Percentiles rank a stretch among this genome's conserved stretches.
These are phyloP conservation scores for Sicyos baderoa DNA, from an alignment of 306 rosid species.

Conservation along the genomic window DNA sequence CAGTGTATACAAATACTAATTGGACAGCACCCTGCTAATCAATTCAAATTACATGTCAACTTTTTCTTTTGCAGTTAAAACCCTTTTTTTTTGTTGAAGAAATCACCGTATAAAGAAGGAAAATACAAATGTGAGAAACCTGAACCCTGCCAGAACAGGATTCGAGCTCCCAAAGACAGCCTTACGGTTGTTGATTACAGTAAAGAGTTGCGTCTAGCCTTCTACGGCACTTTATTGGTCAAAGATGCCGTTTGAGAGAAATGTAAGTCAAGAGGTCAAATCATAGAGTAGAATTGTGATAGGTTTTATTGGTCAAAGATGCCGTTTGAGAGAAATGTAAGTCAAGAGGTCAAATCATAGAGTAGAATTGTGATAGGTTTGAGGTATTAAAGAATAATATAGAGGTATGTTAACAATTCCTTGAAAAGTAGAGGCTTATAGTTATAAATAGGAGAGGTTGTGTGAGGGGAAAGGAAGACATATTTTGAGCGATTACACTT, in stretches of 20 bases:
- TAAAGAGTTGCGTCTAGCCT: neutral
- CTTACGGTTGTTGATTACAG: neutral
- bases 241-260: neutral
- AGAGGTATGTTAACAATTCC: too few species aligned
- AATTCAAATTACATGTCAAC: too few species aligned
- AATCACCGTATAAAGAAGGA: neutral
- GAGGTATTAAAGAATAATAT: too few species aligned
- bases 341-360: neutral
- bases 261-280: neutral
- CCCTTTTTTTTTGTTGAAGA: neutral
- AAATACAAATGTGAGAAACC: neutral
- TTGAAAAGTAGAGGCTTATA: too few species aligned
- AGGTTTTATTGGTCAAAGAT: neutral
- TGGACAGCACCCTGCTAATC: neutral
- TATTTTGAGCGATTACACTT: too few species aligned
- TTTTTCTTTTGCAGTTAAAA: neutral
- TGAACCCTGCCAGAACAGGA: neutral
- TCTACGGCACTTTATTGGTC: neutral
- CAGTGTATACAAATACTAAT: neutral
- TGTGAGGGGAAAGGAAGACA: too few species aligned
- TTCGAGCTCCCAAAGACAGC: neutral
- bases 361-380: slow-evolving; percentile 10
- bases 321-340: neutral
- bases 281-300: neutral
- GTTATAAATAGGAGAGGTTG: too few species aligned